Evolutionary conservation across 176 grass and related monocot species (phyloP), one percentile per base, ranked within the genome.

Genomic region (bread wheat (Triticum aestivum)): DNA sequence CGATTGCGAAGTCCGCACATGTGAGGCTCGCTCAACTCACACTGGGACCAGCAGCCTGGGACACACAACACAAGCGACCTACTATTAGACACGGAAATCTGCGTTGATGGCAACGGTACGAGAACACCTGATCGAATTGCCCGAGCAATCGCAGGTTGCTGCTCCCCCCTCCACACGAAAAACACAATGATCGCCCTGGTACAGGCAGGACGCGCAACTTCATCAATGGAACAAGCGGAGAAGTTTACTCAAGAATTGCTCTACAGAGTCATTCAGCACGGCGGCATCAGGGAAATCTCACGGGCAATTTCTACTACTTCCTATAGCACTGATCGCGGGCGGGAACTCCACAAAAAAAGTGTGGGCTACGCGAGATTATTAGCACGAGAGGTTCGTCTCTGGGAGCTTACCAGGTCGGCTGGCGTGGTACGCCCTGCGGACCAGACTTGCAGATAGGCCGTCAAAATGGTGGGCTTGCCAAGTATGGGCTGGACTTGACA

Each of bases 151-250:
- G 14, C 54, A 52, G 64, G 73, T 11, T 61, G 44, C 65, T 34
- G 65, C 54, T 34, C 21, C 58, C 67, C 14, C 17, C 41, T 69
- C 38, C 42, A 78, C 80, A 35, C 73, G 73, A n/a, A 69, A 32
- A 58, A 63, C 82, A 84, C 78, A 79, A 89, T 89, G 68, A 85
- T 80, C 66, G 12, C 76, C 6, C 44, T n/a, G 39, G 78, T 45
- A 13, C 24, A 81, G 33, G 27, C 69, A 82, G 49, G 72, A 24
- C 52, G 52, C 38, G 15, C 58, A 54, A 42, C 59, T 73, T 79
- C 30, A 79, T 68, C 38, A 79, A 71, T 47, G 34, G 23, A 82
- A 34, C 71, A 76, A 77, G 26, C 64, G 13, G 20, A 47, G 14
- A 38, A 47, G 20, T 78, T 69, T 61, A 10, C 39, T 83, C 24